Evolutionary conservation across 306 rosid genomes (phyloP).

Genomic region (Prunus mira): DNA sequence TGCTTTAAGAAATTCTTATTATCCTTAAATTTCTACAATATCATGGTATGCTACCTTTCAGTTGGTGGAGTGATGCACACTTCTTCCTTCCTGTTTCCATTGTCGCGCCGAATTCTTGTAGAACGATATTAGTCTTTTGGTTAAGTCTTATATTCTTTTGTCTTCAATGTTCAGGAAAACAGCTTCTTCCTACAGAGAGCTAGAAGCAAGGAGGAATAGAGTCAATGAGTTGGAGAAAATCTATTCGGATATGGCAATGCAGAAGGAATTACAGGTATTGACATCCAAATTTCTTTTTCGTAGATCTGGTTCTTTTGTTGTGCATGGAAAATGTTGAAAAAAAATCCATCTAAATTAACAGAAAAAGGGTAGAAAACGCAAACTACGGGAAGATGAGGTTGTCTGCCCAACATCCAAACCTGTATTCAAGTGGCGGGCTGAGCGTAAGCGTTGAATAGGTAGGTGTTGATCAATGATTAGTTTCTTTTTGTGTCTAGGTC

Average conservation of each 20-base stretch:
- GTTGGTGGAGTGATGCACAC: not conserved
- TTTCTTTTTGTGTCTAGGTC: not conserved
- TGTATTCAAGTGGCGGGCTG: slow-evolving; percentile 74
- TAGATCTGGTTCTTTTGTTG: not conserved
- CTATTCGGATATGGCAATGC: slow-evolving; percentile 64
- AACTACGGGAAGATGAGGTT: slow-evolving; percentile 72
- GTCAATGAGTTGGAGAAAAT: slow-evolving; percentile 60
- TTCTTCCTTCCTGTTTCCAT: not conserved
- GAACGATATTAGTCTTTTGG: not conserved
- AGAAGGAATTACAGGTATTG: slow-evolving; percentile 73
- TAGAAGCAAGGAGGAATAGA: slow-evolving; percentile 68
- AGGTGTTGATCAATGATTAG: not conserved
- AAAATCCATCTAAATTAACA: slow-evolving; percentile 8
- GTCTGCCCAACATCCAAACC: slow-evolving; percentile 51
- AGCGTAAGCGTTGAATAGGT: slow-evolving; percentile 58
- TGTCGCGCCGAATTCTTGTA: not conserved
- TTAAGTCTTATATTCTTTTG: not conserved
- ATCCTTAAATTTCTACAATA: not conserved
- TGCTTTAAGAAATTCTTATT: not conserved
- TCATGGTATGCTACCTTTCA: not conserved
- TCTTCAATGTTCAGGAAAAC: slow-evolving; percentile 41
- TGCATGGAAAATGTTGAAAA: not conserved
- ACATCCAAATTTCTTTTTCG: slow-evolving; percentile 10
- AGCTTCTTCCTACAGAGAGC: slow-evolving; percentile 48
- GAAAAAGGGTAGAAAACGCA: slow-evolving; percentile 72